These are phyloP conservation scores for Daldinia grandis DNA, from an alignment of 495 filamentous ascomycete species.

Conservation along the genomic window DNA sequence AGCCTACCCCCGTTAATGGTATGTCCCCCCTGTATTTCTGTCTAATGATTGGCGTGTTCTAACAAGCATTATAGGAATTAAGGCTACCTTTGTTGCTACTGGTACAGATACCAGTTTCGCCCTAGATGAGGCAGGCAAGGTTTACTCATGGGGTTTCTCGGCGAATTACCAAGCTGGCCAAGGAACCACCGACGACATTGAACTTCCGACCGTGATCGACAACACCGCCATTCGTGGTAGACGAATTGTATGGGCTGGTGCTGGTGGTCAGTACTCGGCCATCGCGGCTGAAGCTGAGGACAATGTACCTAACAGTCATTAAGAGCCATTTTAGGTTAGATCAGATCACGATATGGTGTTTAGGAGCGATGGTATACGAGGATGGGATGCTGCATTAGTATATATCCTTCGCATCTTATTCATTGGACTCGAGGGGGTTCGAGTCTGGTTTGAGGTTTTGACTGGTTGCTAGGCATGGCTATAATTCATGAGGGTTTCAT, in stretches of 20 bases:
- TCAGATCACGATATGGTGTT: not conserved
- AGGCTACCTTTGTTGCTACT: slow-evolving; percentile 49
- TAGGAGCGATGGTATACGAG: not conserved
- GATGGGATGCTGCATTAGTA: slow-evolving; percentile 6
- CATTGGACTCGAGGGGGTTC: slow-evolving; percentile 1
- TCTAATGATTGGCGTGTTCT: slow-evolving; percentile 16
- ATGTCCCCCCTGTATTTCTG: slow-evolving; percentile 9
- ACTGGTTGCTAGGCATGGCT: slow-evolving; percentile 9
- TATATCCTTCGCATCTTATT: slow-evolving; percentile 22
- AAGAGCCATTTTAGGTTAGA: not conserved
- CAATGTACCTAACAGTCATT: slow-evolving; percentile 14
- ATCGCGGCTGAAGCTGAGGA: slow-evolving; percentile 49
- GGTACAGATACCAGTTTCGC: slow-evolving; percentile 68
- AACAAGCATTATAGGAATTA: slow-evolving; percentile 29
- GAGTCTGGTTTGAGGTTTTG: not conserved
- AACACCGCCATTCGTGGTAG: slow-evolving; percentile 65
- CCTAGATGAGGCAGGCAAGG: slow-evolving; percentile 61
- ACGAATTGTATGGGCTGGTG: slow-evolving; percentile 63
- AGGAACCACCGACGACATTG: slow-evolving; percentile 62
- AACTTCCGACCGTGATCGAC: slow-evolving; percentile 63
- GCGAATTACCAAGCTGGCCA: slow-evolving; percentile 70
- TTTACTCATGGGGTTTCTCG: slow-evolving; percentile 76
- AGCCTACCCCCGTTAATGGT: slow-evolving; percentile 59
- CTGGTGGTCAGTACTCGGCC: slow-evolving; percentile 70
- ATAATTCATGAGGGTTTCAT: not conserved